Base-by-base conservation (phyloP, 768 basidiomycete genomes). In the Termitomyces sp. region DNA sequence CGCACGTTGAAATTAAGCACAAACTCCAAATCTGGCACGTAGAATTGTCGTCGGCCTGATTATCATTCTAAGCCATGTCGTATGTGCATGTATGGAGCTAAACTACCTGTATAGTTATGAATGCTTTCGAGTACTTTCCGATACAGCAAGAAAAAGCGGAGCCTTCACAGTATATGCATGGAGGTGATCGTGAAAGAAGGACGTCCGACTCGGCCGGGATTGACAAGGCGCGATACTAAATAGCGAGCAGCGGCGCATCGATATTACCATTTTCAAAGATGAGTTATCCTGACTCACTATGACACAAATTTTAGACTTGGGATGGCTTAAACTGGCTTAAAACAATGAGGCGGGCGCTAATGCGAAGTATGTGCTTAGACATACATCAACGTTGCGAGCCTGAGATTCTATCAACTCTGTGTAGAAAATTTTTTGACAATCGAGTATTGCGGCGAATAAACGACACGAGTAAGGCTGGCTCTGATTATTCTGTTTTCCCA, bases 221-320 rank as follows among this genome's bases (percentile, higher is more conserved):
- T 16, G 48, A 50, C 48, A 50, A 51, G 22, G 34, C 15, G 49
- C 34, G 20, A 34, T 34, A 3, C 20, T 28, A 37, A 37, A 52
- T 39, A 37, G 51, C 51, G 51, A 52, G 51, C 51, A 52, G 51
- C 51, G 51, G 51, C 37, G 51, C 51, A 36, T 51, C 20, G 33
- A 22, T 20, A 20, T 20, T 41, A 28, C 50, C 50, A 26, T 36
- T 51, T 10, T 29, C 12, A 41, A 52, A 12, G 37, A 29, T 52
- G 51, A 41, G 13, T 52, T n/a, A 6, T 20, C n/a, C 26, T 28
- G 51, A 52, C 37, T 52, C 37, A 51, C 51, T 6, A 51, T 51
- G 33, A 51, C 50, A 36, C 33, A n/a, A 10, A 24, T 24, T 34
- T 24, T 34, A 36, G 50, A 22, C n/a, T 31, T 33, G 5, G 20